Percentiles rank a stretch among this genome's conserved stretches.
phyloP scores from a whole-genome alignment of 1,139 yeast species.

The Spencermartinsiella ligniputridi region DNA sequence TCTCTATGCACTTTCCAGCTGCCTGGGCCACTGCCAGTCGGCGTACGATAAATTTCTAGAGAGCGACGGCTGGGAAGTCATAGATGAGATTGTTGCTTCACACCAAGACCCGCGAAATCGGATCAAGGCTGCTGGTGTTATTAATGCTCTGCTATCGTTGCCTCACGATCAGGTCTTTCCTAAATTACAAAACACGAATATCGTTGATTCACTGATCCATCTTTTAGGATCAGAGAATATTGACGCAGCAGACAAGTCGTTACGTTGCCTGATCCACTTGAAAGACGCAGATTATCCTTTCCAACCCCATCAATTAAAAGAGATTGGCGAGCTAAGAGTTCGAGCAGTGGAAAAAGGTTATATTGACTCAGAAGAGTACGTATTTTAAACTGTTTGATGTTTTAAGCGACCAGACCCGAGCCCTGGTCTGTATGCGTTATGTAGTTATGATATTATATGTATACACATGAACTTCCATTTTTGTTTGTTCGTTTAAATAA shows the following conservation, averaged over 20 bases:
- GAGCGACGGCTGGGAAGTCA: conserved; percentile 58
- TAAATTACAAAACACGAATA: background rate
- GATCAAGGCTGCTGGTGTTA: background rate
- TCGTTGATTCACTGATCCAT: background rate
- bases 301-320: conserved; percentile 42
- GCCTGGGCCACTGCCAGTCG: conserved; percentile 63
- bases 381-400: conserved; percentile 8
- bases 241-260: conserved; percentile 38
- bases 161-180: background rate
- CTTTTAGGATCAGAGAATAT: background rate
- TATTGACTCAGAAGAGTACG: conserved; percentile 19
- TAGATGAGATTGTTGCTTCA: conserved; percentile 28
- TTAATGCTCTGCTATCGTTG: background rate
- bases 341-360: conserved; percentile 17
- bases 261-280: conserved; percentile 51
- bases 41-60: conserved; percentile 54
- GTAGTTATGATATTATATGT: background rate
- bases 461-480: conserved; percentile 1
- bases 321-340: conserved; percentile 41
- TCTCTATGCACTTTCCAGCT: conserved; percentile 70
- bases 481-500: background rate
- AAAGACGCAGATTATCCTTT: conserved; percentile 44
- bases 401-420: background rate
- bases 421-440: background rate
- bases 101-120: background rate